Percentiles rank a stretch among this genome's conserved stretches.
Conservation (phyloP, 495 filamentous ascomycete genomes). For the Sporormia fimetaria region DNA sequence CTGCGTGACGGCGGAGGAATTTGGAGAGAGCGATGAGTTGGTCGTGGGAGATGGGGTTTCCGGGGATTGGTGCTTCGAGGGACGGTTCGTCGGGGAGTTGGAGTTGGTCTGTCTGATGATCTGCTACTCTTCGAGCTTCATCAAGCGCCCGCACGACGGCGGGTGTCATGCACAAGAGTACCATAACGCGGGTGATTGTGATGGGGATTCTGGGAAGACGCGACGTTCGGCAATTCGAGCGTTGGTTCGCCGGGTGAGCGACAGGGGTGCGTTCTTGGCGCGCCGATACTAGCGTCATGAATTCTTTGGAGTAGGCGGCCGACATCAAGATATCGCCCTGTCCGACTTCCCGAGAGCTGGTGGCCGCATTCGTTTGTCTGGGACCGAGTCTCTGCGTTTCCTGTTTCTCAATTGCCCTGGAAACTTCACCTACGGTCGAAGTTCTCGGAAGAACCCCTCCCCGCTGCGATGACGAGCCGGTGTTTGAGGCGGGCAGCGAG, state of each 20-base stretch:
- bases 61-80: slow-evolving; percentile 39
- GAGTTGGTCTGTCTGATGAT: slow-evolving; percentile 8
- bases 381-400: neutral
- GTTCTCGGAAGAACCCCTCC: too few species aligned
- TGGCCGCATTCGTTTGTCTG: too few species aligned
- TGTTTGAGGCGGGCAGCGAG: slow-evolving; percentile 19
- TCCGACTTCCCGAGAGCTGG: too few species aligned
- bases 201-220: neutral
- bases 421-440: too few species aligned
- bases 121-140: slow-evolving; percentile 20
- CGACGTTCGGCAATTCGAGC: neutral
- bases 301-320: too few species aligned
- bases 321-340: too few species aligned
- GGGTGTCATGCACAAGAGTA: slow-evolving; percentile 62
- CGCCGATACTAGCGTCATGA: slow-evolving; percentile 12
- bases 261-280: slow-evolving; percentile 3
- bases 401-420: slow-evolving; percentile 7
- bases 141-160: slow-evolving; percentile 55
- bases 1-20: slow-evolving; percentile 35
- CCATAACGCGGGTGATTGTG: slow-evolving; percentile 50
- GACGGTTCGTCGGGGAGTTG: slow-evolving; percentile 32
- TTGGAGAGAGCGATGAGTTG: slow-evolving; percentile 61
- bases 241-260: neutral
- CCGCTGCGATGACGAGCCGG: slow-evolving; percentile 22
- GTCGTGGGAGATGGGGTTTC: slow-evolving; percentile 66